These are phyloP conservation scores for Tieghemostelium lacteum DNA, from an alignment of 78 protist genomes.

Conservation along the genomic window DNA sequence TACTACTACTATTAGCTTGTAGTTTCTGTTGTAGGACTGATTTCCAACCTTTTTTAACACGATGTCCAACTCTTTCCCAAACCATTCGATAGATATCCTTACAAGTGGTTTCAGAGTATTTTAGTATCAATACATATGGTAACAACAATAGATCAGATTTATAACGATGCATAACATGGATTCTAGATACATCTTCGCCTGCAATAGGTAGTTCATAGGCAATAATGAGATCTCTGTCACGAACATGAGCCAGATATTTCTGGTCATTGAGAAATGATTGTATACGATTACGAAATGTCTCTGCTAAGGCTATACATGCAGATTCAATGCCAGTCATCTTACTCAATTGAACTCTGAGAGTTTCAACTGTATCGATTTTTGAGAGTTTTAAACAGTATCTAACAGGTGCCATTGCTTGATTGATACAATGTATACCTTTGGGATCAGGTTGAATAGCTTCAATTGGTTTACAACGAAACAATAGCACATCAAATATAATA, in stretches of 20 bases:
- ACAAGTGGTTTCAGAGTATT: constrained; percentile 51
- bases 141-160: constrained; percentile 12
- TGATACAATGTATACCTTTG: constrained; percentile 48
- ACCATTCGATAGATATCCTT: constrained; percentile 66
- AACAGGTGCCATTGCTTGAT: constrained; percentile 66
- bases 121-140: constrained; percentile 57
- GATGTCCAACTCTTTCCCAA: constrained; percentile 77
- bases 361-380: constrained; percentile 40
- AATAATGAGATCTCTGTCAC: constrained; percentile 38
- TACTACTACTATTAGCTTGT: background rate
- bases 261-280: constrained; percentile 63
- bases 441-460: constrained; percentile 52
- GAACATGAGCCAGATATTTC: constrained; percentile 7
- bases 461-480: constrained; percentile 51
- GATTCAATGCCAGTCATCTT: constrained; percentile 60
- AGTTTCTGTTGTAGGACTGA: background rate
- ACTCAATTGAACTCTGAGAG: constrained; percentile 43
- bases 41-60: constrained; percentile 77
- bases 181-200: constrained; percentile 61
- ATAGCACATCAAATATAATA: constrained; percentile 36
- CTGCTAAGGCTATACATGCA: constrained; percentile 58
- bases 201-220: constrained; percentile 72
- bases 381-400: constrained; percentile 29
- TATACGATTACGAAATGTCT: constrained; percentile 38
- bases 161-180: constrained; percentile 60